These are phyloP conservation scores for Pseudonitzschia multiseries DNA, from an alignment of 108 stramenopile genomes.

Conservation along the genomic window DNA sequence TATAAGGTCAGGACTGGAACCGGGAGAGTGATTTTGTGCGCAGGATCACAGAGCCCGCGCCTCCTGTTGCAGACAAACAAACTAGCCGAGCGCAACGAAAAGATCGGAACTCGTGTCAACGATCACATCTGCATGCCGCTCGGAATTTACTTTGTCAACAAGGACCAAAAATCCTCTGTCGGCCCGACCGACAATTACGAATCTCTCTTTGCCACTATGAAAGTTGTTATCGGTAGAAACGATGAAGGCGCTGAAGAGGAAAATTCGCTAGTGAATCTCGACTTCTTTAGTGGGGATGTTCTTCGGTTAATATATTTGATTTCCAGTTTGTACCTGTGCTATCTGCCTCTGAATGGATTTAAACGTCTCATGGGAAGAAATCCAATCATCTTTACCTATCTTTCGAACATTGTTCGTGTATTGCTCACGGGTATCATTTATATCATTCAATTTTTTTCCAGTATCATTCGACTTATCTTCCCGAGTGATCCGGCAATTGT, in stretches of 20 bases:
- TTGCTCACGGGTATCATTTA: not conserved
- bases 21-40: conserved; percentile 24
- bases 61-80: conserved; percentile 19
- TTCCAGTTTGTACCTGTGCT: conserved; percentile 28
- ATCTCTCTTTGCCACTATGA: conserved; percentile 20
- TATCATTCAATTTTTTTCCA: conserved; percentile 7
- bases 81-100: conserved; percentile 5
- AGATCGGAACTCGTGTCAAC: conserved; percentile 34
- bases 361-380: conserved; percentile 13
- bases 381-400: conserved; percentile 4
- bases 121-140: conserved; percentile 42
- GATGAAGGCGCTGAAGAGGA: not conserved
- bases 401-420: conserved; percentile 4
- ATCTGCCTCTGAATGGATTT: conserved; percentile 11
- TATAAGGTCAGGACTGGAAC: not conserved
- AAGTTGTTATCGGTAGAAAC: not conserved
- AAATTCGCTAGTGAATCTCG: conserved; percentile 2
- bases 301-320: conserved; percentile 16
- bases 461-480: not conserved
- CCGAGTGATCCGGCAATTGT: not conserved
- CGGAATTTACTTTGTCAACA: conserved; percentile 23
- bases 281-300: conserved; percentile 24
- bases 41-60: conserved; percentile 28
- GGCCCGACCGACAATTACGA: conserved; percentile 28
- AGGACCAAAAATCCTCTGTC: not conserved